These are phyloP conservation scores for Yamadazyma membranifaciens DNA, from an alignment of 1,139 yeast genomes.

Conservation along the genomic window DNA sequence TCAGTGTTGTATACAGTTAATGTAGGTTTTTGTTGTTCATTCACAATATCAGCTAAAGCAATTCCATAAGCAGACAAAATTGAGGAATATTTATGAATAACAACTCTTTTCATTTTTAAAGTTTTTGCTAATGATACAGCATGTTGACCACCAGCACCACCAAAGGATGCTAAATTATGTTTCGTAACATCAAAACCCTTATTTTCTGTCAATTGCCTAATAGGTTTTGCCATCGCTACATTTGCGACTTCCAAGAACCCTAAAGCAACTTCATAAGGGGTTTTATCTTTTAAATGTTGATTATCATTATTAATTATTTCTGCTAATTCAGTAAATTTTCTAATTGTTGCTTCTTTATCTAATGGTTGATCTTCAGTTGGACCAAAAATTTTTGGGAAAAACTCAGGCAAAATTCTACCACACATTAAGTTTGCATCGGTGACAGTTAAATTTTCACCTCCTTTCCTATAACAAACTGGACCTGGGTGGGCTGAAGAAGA, in stretches of 20 bases:
- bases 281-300: conserved; percentile 21
- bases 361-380: conserved; percentile 49
- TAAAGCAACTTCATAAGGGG: conserved; percentile 20
- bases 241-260: conserved; percentile 23
- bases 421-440: conserved; percentile 55
- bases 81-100: conserved; percentile 22
- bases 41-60: conserved; percentile 20
- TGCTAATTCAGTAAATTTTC: conserved; percentile 40
- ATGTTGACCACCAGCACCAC: conserved; percentile 27
- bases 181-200: conserved; percentile 22
- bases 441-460: conserved; percentile 52
- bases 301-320: conserved; percentile 40
- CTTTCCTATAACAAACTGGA: conserved; percentile 57
- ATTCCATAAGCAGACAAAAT: conserved; percentile 24
- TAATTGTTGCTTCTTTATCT: conserved; percentile 38
- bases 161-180: conserved; percentile 22
- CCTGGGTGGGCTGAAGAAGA: conserved; percentile 59
- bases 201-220: conserved; percentile 21
- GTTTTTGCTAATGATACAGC: conserved; percentile 19
- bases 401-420: conserved; percentile 50
- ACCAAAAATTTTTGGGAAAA: conserved; percentile 54
- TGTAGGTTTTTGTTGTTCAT: conserved; percentile 20
- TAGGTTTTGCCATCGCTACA: conserved; percentile 22
- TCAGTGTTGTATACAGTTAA: conserved; percentile 11
- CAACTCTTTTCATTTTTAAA: conserved; percentile 20